Percentiles rank a stretch among this genome's conserved stretches.
Evolutionary conservation across 2,329 filamentous ascomycete genomes (phyloP).

Genomic region (Claviceps monticola): DNA sequence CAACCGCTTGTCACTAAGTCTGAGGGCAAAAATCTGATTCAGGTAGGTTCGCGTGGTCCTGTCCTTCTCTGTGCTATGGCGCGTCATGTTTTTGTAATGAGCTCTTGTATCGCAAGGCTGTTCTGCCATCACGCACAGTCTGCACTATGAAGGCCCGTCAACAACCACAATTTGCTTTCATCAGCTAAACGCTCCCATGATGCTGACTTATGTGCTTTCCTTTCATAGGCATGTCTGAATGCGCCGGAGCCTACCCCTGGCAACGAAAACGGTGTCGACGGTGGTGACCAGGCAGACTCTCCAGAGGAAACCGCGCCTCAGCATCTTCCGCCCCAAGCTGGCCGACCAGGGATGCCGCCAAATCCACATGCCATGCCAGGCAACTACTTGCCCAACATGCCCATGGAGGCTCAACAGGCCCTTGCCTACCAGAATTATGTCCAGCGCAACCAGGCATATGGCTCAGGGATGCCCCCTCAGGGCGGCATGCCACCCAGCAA

Average conservation of each 20-base stretch:
- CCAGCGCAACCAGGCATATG: constrained; percentile 52
- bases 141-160: no score
- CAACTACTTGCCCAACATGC: constrained; percentile 49
- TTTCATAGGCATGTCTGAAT: constrained; percentile 77
- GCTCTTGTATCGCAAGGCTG: no score
- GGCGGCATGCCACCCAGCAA: constrained; percentile 70
- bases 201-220: constrained; percentile 1
- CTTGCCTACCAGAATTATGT: constrained; percentile 77
- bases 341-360: constrained; percentile 51
- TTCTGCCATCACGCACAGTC: no score
- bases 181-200: no score
- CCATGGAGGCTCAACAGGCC: constrained; percentile 63
- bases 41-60: constrained; percentile 40
- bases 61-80: no score
- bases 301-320: constrained; percentile 75
- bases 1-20: constrained; percentile 96
- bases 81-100: no score
- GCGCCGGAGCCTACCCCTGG: constrained; percentile 78
- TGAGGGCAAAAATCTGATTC: constrained; percentile 97
- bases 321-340: constrained; percentile 52
- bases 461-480: constrained; percentile 67
- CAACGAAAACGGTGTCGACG: constrained; percentile 69
- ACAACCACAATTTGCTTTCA: no score
- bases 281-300: constrained; percentile 66
- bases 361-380: constrained; percentile 45